Base-by-base conservation (phyloP, 768 basidiomycete genomes). In the Rhodotorula sphaerocarpa region DNA sequence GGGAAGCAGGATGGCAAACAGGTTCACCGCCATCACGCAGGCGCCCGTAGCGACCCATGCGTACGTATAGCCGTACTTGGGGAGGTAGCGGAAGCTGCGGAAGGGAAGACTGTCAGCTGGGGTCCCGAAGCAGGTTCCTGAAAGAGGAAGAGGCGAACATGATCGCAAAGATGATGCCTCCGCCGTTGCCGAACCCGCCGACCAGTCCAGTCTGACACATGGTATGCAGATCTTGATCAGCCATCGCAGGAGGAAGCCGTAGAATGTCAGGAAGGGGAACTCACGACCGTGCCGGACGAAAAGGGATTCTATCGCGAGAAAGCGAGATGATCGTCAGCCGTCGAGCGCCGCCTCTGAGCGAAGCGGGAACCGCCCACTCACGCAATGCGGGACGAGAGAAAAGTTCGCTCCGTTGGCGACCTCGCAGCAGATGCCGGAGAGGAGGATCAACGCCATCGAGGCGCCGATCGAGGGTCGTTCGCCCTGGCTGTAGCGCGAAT, bases 401-500 rank as follows among this genome's bases (percentile, higher is more conserved):
- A 81, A 81, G 67, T 79, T 81, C 4, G 78, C 77, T 10, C 81
- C 81, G 63, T 82, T 82, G 1, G 75, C 80, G 18, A 78, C 72
- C 69, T 80, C 79, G 43, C 76, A 77, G 59, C 71, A 71, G 18
- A 76, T 46, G 11, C 74, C 79, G 56, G 79, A 74, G 43, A 46
- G 30, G 2, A 43, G 27, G 51, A 74, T 52, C 55, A 73, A 36
- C 5, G 55, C 58, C 66, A 70, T 72, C 65, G 67, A 50, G 14
- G 41, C 51, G 27, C 21, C 28, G 23, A 67, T 70, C 23, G 50
- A 33, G 7, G 66, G 71, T 0, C 48, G 20, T 50, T 47, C 1
- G 10, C 60, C 45, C 25, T 30, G 27, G 53, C 57, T 31, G 51
- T 48, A 18, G 21, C 21, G 33, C 44, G 30, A 42, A 59, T 54